Evolutionary conservation across 2,329 filamentous ascomycete species (phyloP).

Genomic region (Fusarium sp.): DNA sequence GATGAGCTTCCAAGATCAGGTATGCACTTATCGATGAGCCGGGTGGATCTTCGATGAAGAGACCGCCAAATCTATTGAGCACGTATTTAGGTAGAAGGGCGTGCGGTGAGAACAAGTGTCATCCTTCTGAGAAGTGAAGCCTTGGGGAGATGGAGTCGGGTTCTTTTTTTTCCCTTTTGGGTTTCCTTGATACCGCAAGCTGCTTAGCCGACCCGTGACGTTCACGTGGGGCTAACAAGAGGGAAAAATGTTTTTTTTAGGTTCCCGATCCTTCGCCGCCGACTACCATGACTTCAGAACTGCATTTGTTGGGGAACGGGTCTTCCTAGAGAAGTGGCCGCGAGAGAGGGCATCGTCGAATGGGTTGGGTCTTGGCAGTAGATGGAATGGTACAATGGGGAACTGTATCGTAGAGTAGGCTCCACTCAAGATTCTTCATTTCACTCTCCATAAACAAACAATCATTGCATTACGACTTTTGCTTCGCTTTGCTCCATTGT

Average conservation of each 20-base stretch:
- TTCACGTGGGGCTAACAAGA: background rate
- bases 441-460: background rate
- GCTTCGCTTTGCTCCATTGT: slow-evolving; percentile 8
- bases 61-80: slow-evolving; percentile 5
- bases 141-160: slow-evolving; percentile 16
- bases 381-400: slow-evolving; percentile 8
- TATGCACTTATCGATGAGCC: slow-evolving; percentile 3
- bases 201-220: too few species aligned
- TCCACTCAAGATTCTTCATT: background rate
- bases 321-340: background rate
- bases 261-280: background rate
- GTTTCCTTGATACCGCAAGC: too few species aligned
- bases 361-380: background rate
- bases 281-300: slow-evolving; percentile 9
- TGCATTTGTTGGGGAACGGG: background rate
- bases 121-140: slow-evolving; percentile 15
- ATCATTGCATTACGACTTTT: background rate
- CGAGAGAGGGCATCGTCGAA: slow-evolving; percentile 1
- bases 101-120: background rate
- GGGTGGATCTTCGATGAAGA: slow-evolving; percentile 15
- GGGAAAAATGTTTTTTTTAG: slow-evolving; percentile 10
- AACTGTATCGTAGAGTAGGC: slow-evolving; percentile 10
- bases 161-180: background rate
- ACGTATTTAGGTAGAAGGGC: background rate
- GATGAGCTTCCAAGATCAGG: slow-evolving; percentile 1